Percentiles rank a stretch among this genome's conserved stretches.
phyloP scores from a whole-genome alignment of 257 asterid species.

The Nicotiana otophora region DNA sequence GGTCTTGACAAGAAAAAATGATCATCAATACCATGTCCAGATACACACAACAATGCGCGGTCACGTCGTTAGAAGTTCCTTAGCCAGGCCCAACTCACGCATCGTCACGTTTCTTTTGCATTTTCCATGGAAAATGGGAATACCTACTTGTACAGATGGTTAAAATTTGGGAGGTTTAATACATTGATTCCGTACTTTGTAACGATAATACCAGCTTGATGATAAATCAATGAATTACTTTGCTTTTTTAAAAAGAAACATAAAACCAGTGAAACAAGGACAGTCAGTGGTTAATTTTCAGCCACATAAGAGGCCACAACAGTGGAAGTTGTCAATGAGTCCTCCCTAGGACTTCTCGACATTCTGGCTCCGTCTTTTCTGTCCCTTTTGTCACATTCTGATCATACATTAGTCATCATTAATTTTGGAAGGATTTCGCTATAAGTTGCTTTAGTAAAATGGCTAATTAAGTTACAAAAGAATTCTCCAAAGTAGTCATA shows the following conservation, averaged over 20 bases:
- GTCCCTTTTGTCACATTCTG: constrained; percentile 5
- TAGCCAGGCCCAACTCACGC: neutral
- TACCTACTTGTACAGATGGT: neutral
- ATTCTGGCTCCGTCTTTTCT: neutral
- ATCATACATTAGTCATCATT: neutral
- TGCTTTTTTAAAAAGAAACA: neutral
- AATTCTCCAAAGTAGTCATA: neutral
- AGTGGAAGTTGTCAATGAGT: neutral
- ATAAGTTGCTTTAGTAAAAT: neutral
- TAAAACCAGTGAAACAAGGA: neutral
- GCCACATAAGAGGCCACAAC: neutral
- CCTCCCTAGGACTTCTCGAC: neutral
- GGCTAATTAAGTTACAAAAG: neutral
- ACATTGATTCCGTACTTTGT: neutral
- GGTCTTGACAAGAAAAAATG: neutral
- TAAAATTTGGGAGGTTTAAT: neutral
- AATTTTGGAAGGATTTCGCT: neutral
- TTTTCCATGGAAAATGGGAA: neutral
- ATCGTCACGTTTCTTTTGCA: neutral
- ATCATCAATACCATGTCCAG: neutral
- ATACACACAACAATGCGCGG: neutral
- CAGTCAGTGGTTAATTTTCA: neutral
- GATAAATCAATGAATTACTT: neutral
- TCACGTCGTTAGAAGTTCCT: neutral
- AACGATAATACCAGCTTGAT: neutral